These are phyloP conservation scores for Globisporangium megalacanthum DNA, from an alignment of 352 stramenopile genomes.

Conservation along the genomic window DNA sequence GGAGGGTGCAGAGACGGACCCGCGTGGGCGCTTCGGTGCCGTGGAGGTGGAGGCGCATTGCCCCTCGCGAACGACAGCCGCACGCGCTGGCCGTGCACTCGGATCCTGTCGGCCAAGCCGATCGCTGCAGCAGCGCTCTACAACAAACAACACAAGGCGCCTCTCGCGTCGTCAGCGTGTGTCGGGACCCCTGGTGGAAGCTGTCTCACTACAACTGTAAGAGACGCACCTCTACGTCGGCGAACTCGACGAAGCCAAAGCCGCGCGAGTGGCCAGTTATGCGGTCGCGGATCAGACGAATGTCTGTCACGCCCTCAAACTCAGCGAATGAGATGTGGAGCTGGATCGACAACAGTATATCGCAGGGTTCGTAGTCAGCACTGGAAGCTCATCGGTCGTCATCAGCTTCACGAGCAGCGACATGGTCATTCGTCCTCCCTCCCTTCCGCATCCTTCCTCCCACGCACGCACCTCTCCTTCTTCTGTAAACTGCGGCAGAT, in stretches of 20 bases:
- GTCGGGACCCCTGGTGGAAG: conserved; percentile 1
- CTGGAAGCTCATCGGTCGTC: background rate
- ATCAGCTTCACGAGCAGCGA: background rate
- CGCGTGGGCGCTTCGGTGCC: conserved; percentile 4
- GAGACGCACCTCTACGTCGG: conserved; percentile 45
- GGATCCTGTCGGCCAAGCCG: conserved; percentile 20
- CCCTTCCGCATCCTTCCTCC: too few relatives aligned
- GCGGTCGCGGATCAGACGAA: conserved; percentile 72
- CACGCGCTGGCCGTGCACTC: conserved; percentile 32
- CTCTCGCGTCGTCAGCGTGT: background rate
- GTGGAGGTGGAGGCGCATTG: background rate
- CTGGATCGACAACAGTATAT: conserved; percentile 16
- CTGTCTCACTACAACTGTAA: background rate
- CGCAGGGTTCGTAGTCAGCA: background rate
- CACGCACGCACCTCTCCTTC: conserved; percentile 59
- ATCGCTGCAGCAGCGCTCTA: conserved; percentile 29
- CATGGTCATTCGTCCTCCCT: background rate
- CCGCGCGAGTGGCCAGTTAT: conserved; percentile 55
- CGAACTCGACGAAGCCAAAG: conserved; percentile 81
- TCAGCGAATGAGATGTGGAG: conserved; percentile 69
- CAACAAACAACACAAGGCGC: background rate
- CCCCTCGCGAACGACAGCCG: conserved; percentile 62
- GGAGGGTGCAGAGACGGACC: conserved; percentile 6
- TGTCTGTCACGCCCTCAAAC: conserved; percentile 58
- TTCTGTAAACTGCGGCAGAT: conserved; percentile 63